These are phyloP conservation scores for Populus trichocarpa DNA, from an alignment of 441 rosid genomes.

Conservation along the genomic window DNA sequence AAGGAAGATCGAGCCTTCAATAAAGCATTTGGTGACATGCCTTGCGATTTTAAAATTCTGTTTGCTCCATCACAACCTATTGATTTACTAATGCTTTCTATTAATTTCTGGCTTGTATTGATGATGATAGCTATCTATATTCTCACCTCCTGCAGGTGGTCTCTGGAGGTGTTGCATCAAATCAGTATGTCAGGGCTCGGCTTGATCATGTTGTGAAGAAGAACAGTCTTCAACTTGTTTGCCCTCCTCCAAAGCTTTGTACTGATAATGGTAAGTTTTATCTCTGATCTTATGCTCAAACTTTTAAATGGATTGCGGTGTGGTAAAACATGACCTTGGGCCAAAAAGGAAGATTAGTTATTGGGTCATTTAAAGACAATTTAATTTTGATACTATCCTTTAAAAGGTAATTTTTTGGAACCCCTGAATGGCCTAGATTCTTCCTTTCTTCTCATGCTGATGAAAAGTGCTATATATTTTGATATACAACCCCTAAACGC, in stretches of 20 bases:
- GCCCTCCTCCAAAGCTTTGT: constrained; percentile 87
- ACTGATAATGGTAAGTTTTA: constrained; percentile 75
- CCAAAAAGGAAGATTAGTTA: neutral
- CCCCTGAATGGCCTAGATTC: neutral
- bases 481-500: neutral
- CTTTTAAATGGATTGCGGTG: constrained; percentile 5
- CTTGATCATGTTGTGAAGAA: constrained; percentile 61
- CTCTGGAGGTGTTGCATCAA: constrained; percentile 97
- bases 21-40: constrained; percentile 62
- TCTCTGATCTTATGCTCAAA: neutral
- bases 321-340: neutral
- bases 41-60: constrained; percentile 1
- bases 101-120: constrained; percentile 3
- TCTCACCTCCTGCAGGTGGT: constrained; percentile 55
- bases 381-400: neutral
- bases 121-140: constrained; percentile 9
- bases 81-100: constrained; percentile 9
- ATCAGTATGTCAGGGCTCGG: constrained; percentile 60
- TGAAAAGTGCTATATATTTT: neutral
- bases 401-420: neutral
- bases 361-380: neutral
- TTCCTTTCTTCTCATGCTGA: neutral
- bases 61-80: neutral
- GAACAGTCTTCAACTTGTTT: constrained; percentile 68
- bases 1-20: constrained; percentile 74